A percentile compares a stretch with the other conserved stretches of the same genome.
phyloP scores from a whole-genome alignment of 2,329 filamentous ascomycete genomes.

The Fusarium pseudoanthophilum region DNA sequence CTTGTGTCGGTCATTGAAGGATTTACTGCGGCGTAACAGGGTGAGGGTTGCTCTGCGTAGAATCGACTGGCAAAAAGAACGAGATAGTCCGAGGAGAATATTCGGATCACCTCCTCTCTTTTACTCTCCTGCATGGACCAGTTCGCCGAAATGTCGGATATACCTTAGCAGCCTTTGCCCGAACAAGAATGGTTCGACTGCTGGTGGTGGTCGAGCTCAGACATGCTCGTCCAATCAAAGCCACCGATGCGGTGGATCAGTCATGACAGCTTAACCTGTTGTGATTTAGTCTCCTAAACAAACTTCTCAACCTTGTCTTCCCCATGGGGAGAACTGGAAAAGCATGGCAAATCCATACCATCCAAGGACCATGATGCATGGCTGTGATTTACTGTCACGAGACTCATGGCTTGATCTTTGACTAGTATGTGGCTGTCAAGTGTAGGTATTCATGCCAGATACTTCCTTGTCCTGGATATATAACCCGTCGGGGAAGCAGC shows the following conservation, averaged over 20 bases:
- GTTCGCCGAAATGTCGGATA: constrained; percentile 41
- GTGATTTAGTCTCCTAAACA: neutral
- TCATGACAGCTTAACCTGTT: neutral
- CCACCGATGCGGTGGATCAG: neutral
- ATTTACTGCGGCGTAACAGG: neutral
- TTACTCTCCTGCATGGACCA: neutral
- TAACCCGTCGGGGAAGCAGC: neutral
- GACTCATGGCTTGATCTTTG: neutral
- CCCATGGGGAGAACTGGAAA: constrained; percentile 27
- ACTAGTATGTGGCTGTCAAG: neutral
- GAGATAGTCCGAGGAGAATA: constrained; percentile 35
- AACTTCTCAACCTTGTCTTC: constrained; percentile 15
- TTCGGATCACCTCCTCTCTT: constrained; percentile 25
- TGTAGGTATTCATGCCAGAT: neutral
- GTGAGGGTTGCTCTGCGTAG: too few relatives aligned
- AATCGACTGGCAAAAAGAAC: neutral
- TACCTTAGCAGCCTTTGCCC: neutral
- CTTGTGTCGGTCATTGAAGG: neutral
- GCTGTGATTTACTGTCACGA: neutral
- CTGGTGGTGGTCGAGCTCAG: neutral
- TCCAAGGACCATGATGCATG: neutral
- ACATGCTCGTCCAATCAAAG: constrained; percentile 2
- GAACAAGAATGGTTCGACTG: neutral
- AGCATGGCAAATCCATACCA: neutral
- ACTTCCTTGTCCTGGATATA: neutral